phyloP scores from a whole-genome alignment of 306 rosid genomes.

The Mimosa bimucronata region DNA sequence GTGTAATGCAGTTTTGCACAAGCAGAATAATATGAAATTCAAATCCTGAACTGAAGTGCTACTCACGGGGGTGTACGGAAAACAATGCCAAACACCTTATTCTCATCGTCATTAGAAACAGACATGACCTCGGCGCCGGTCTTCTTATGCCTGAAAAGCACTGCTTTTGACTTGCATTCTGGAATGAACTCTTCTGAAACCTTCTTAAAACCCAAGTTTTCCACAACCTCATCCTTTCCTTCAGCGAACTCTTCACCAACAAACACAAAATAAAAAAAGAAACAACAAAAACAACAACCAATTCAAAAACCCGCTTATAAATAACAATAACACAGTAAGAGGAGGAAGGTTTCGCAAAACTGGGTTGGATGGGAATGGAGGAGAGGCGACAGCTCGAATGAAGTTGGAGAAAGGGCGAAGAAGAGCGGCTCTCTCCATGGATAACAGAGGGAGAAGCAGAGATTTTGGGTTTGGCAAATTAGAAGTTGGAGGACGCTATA shows the following conservation, averaged over 20 bases:
- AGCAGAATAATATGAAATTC: not conserved
- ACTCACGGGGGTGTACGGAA: slow-evolving; percentile 97
- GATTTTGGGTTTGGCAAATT: too few species aligned
- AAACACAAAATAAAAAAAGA: not conserved
- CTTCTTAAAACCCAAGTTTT: slow-evolving; percentile 74
- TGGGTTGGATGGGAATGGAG: slow-evolving; percentile 49
- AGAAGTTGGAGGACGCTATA: too few species aligned
- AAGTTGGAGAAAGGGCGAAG: slow-evolving; percentile 73
- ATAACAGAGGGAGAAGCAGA: slow-evolving; percentile 16
- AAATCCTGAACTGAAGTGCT: slow-evolving; percentile 12
- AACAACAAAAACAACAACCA: not conserved
- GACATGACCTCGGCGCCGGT: slow-evolving; percentile 93
- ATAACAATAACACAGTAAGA: not conserved
- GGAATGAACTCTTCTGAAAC: slow-evolving; percentile 78
- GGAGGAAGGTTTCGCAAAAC: slow-evolving; percentile 40
- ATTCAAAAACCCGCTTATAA: not conserved
- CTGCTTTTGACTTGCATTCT: slow-evolving; percentile 90
- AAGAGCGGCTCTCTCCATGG: slow-evolving; percentile 79
- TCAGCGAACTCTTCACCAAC: slow-evolving; percentile 49
- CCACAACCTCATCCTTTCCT: slow-evolving; percentile 68
- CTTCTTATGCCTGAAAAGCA: slow-evolving; percentile 75
- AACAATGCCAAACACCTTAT: slow-evolving; percentile 95
- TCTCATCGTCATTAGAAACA: slow-evolving; percentile 85
- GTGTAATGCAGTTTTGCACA: not conserved
- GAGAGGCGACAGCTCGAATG: slow-evolving; percentile 65